A percentile compares a stretch with the other conserved stretches of the same genome.
Evolutionary conservation across 1,284 basidiomycete species (phyloP).

Genomic region (Thecaphora thlaspeos): DNA sequence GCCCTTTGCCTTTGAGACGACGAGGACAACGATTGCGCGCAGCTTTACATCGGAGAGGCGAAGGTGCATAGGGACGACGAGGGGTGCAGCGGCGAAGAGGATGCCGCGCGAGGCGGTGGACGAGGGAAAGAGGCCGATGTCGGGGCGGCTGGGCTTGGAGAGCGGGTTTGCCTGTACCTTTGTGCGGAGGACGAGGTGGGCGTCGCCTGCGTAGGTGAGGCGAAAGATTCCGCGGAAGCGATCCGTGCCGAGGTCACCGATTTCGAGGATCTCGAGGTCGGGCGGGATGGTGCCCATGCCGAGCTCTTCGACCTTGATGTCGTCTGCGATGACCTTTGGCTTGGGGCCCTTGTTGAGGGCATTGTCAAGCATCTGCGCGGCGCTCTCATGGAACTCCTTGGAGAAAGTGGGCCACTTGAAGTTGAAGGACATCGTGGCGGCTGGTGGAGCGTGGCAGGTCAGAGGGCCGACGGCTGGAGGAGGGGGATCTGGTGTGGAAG

Average conservation of each 20-base stretch:
- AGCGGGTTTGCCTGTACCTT: conserved; percentile 96
- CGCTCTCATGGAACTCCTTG: conserved; percentile 60
- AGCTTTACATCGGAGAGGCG: conserved; percentile 92
- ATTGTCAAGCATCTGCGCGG: conserved; percentile 47
- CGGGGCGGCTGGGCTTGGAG: conserved; percentile 61
- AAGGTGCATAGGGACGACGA: conserved; percentile 87
- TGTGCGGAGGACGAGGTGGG: conserved; percentile 89
- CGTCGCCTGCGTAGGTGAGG: conserved; percentile 91
- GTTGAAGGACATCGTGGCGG: conserved; percentile 78
- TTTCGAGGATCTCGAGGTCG: conserved; percentile 93
- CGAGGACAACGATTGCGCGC: conserved; percentile 92
- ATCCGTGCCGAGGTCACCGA: conserved; percentile 91
- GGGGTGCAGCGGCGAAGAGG: conserved; percentile 54
- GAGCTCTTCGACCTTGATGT: conserved; percentile 93
- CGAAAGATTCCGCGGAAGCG: conserved; percentile 97
- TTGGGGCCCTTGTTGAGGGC: conserved; percentile 64
- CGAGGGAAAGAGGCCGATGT: conserved; percentile 41
- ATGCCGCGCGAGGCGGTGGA: conserved; percentile 48
- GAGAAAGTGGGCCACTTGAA: conserved; percentile 96
- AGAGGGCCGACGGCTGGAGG: no score
- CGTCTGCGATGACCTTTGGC: conserved; percentile 94
- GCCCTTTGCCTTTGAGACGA: conserved; percentile 91
- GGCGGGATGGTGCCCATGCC: conserved; percentile 98
- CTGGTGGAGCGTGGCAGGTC: no score
- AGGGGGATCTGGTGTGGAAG: no score